Evolutionary conservation across 768 basidiomycete species (phyloP).

Genomic region (Infundibulicybe gibba): DNA sequence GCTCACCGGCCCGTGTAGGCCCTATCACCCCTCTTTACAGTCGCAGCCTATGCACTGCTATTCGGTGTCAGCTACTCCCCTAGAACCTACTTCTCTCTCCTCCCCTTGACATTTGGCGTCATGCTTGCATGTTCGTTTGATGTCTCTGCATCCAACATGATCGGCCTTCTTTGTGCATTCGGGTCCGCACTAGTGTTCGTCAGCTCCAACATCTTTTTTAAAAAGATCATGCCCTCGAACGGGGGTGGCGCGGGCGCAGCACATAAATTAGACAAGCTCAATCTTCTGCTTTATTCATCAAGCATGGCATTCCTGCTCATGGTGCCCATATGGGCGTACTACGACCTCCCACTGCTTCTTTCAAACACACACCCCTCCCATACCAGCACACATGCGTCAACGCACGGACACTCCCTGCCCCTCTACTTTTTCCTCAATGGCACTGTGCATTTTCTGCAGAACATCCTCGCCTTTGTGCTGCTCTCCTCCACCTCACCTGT

Average conservation of each 20-base stretch:
- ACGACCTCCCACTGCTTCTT: conserved; percentile 74
- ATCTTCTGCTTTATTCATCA: conserved; percentile 91
- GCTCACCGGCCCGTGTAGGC: conserved; percentile 49
- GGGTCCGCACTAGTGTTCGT: conserved; percentile 97
- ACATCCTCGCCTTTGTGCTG: conserved; percentile 96
- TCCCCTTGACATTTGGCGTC: conserved; percentile 94
- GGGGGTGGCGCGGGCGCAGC: conserved; percentile 34
- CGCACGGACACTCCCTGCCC: conserved; percentile 51
- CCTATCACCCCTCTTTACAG: conserved; percentile 94
- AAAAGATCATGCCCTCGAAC: conserved; percentile 89
- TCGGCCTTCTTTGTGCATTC: conserved; percentile 93
- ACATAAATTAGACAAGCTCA: conserved; percentile 95
- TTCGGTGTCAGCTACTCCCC: conserved; percentile 93
- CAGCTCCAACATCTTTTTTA: conserved; percentile 98
- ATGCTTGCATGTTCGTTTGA: conserved; percentile 98
- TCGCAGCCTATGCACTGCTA: conserved; percentile 89
- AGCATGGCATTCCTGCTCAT: conserved; percentile 93
- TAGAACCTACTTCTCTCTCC: conserved; percentile 87
- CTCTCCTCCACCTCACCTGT: conserved; percentile 95
- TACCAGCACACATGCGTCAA: conserved; percentile 38
- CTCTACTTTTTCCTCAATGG: conserved; percentile 94
- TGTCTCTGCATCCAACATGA: conserved; percentile 77
- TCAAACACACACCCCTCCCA: conserved; percentile 33
- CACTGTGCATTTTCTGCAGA: conserved; percentile 94
- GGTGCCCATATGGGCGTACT: conserved; percentile 93